Base-by-base conservation (phyloP, 495 filamentous ascomycete genomes). In the Xylaria telfairii region DNA sequence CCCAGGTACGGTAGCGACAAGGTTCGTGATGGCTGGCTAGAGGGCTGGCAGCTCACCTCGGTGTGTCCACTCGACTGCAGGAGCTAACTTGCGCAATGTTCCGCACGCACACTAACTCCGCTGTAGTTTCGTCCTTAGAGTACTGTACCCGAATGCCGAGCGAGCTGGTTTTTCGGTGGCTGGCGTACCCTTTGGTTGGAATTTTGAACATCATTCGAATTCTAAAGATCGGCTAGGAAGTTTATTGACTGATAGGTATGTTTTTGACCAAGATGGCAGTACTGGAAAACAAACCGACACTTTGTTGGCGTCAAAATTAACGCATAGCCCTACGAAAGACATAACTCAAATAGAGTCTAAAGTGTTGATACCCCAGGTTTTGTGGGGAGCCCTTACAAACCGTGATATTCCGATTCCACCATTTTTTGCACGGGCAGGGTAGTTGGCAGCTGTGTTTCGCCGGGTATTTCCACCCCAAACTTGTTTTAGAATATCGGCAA, bases 11-110 rank as follows among this genome's bases (percentile, higher is more conserved):
- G 28, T 37, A 51, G 26, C 19, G 62, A 49, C 44, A 49, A 51
- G 44, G 3, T 39, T 65, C 41, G 42, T 17, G 62, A 65, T 37
- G 44, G n/a, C 13, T 17, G 2, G 2, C 34, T 26, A 21, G 42
- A 65, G 44, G 62, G 41, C 44, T 44, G 44, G 30, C 44, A n/a
- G 62, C n/a, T 65, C 62, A 65, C 28, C 28, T 49, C 24, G 42
- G 39, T 65, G 62, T 51, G 47, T 28, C 46, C 64, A 53, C 47
- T 59, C 7, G 3, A 42, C 21, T 17, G 19, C 34, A 53, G 12
- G 47, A 28, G 9, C 49, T 15, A 53, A 66, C 12, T 26, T 26
- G 64, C 47, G 46, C 61, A 65, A 65, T 65, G 47, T 54, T 54
- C 62, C 44, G 34, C 30, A 39, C 64, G n/a, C 21, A 41, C 42